Evolutionary conservation across 768 basidiomycete genomes (phyloP), one percentile per base, ranked within the genome.

Genomic region (Termitomyces sp.): DNA sequence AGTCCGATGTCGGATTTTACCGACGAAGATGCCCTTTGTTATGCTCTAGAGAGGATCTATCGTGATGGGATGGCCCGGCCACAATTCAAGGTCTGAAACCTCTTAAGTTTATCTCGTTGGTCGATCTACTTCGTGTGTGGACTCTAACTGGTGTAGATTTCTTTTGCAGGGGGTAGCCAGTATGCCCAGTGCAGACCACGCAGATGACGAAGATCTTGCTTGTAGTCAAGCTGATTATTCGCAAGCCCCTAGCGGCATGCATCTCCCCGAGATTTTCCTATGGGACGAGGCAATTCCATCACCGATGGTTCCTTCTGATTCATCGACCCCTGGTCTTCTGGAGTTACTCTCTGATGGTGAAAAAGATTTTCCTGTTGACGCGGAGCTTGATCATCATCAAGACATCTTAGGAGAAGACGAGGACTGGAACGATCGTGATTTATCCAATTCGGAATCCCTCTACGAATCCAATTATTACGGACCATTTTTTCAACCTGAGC

Each of bases 1-100:
- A 30, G 32, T 16, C 50, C 23, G 5, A 41, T 53, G 35, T 48
- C 46, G 17, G 40, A 55, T 47, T 61, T 74, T 54, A 70, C 63
- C 43, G 69, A 73, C 21, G 71, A 76, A 61, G 68, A 70, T 37
- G 70, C 70, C 19, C 61, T 84, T 40, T 71, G 63, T 58, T 64
- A 76, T 41, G 68, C 73, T 19, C 64, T 84, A 69, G 77, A 80
- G 55, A 68, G 69, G 42, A 61, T 80, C 27, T 82, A 77, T 59
- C 71, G 73, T 53, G 56, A 62, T 49, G 72, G 74, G 10, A 66
- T 79, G 62, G 71, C 73, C 42, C 73, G 72, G 10, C 70, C 71
- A 14, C 71, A 61, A 44, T 79, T 81, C 67, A 81, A 80, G 79
- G 83, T 81, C 59, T 57, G 67, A 66, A 25, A 45, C 54, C 19